Percentiles rank a stretch among this genome's conserved stretches.
phyloP scores from a whole-genome alignment of 345 rosid genomes.

The thale cress (Arabidopsis thaliana) region TAIR10.1 NC_003076.8:23316001-23316500 shows the following conservation, averaged over 20 bases:
- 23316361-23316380: constrained; percentile 31
- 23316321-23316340: constrained; percentile 30
- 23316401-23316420: constrained; percentile 75
- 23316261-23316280: constrained; percentile 92
- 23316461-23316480: constrained; percentile 65
- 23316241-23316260: constrained; percentile 85
- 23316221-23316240: constrained; percentile 85
- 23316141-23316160: constrained; percentile 80
- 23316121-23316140: constrained; percentile 80
- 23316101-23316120: constrained; percentile 72
- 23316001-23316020: neutral
- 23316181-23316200: constrained; percentile 81
- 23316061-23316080: constrained; percentile 9
- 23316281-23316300: constrained; percentile 99
- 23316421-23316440: constrained; percentile 75
- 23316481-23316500: constrained; percentile 98
- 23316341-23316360: constrained; percentile 37
- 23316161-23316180: constrained; percentile 87
- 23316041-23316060: constrained; percentile 12
- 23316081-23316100: constrained; percentile 25
- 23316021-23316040: constrained; percentile 6
- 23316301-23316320: constrained; percentile 99
- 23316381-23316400: constrained; percentile 58
- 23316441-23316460: constrained; percentile 76
- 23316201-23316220: constrained; percentile 79